Percentiles rank a stretch among this genome's conserved stretches.
phyloP scores from a whole-genome alignment of 2,329 filamentous ascomycete genomes.

The Tothia fuscella region DNA sequence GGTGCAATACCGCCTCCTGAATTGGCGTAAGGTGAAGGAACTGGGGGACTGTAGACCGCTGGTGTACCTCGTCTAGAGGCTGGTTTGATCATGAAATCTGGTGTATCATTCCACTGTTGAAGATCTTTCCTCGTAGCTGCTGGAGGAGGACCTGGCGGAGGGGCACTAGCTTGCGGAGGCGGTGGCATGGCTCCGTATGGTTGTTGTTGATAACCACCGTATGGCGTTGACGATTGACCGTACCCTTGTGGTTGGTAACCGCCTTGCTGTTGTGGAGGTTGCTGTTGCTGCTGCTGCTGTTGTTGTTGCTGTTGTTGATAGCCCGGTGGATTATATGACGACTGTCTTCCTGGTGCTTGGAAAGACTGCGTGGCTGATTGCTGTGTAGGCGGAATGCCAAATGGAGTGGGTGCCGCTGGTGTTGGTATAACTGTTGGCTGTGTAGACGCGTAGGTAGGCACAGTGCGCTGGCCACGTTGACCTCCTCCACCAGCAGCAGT shows the following conservation, averaged over 20 bases:
- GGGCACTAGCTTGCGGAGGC: background rate
- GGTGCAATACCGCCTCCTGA: conserved; percentile 30
- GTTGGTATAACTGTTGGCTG: conserved; percentile 27
- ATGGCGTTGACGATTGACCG: conserved; percentile 21
- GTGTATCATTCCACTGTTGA: conserved; percentile 89
- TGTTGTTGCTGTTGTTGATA: conserved; percentile 40
- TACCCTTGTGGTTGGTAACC: conserved; percentile 18
- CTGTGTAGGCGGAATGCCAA: conserved; percentile 20
- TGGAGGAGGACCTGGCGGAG: conserved; percentile 5
- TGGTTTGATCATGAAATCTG: conserved; percentile 60
- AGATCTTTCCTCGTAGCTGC: conserved; percentile 31
- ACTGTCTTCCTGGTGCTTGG: conserved; percentile 22
- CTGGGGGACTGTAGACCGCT: conserved; percentile 49
- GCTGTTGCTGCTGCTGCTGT: conserved; percentile 19
- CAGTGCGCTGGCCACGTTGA: conserved; percentile 24
- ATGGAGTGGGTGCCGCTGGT: conserved; percentile 23
- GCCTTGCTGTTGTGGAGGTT: conserved; percentile 15
- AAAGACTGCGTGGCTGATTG: conserved; percentile 17
- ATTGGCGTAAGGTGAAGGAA: conserved; percentile 56
- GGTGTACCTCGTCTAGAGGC: conserved; percentile 64
- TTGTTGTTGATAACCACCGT: conserved; percentile 34
- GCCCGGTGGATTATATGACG: conserved; percentile 35
- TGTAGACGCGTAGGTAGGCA: conserved; percentile 18
- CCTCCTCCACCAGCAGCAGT: conserved; percentile 17
- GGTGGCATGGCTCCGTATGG: conserved; percentile 19